Percentiles rank a stretch among this genome's conserved stretches.
Conservation (phyloP, 441 rosid species). For the Sinapis alba region DNA sequence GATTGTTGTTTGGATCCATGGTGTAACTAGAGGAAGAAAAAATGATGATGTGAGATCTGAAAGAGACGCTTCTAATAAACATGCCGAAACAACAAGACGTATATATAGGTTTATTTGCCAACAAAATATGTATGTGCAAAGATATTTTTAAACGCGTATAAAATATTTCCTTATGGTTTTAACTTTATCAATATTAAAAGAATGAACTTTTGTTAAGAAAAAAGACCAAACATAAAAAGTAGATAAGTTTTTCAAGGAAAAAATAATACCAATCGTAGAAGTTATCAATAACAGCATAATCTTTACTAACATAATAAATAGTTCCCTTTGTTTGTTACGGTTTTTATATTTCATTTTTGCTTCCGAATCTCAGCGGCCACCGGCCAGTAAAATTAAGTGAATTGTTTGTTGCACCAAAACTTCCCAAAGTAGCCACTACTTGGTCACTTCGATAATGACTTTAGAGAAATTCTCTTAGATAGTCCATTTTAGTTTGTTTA, state of each 20-base stretch:
- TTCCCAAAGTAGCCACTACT: no score
- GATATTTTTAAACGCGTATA: not conserved
- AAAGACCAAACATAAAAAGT: not conserved
- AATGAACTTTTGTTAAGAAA: not conserved
- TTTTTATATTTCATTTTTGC: no score
- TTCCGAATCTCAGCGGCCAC: no score
- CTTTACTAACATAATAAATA: no score
- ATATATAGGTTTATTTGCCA: conserved; percentile 4
- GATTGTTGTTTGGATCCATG: not conserved
- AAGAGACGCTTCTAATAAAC: not conserved
- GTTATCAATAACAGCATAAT: not conserved
- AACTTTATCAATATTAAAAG: not conserved
- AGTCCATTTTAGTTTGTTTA: no score
- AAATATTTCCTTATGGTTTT: not conserved
- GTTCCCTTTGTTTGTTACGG: no score
- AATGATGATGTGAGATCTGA: not conserved
- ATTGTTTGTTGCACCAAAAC: no score
- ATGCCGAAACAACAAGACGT: not conserved
- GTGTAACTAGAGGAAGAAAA: not conserved
- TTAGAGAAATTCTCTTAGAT: no score
- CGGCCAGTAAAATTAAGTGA: no score
- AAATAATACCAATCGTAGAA: not conserved
- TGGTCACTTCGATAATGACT: no score
- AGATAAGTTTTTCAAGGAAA: not conserved
- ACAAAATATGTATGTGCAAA: not conserved